These are phyloP conservation scores for Termitomyces sp. DNA, from an alignment of 768 basidiomycete genomes.

Conservation along the genomic window DNA sequence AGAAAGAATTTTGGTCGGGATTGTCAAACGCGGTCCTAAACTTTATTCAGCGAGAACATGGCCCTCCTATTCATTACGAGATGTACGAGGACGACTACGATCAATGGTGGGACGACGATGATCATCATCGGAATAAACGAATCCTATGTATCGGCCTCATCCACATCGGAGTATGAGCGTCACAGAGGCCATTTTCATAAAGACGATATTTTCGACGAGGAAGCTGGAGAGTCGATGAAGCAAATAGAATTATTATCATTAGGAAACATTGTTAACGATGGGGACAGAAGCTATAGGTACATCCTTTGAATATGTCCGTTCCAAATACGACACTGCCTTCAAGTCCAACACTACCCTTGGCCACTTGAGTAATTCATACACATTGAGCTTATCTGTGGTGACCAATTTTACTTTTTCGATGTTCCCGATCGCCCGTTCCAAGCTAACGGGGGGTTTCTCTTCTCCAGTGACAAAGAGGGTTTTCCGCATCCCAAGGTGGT, in stretches of 20 bases:
- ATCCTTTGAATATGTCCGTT: conserved; percentile 52
- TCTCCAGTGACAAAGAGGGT: conserved; percentile 75
- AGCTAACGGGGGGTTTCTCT: conserved; percentile 41
- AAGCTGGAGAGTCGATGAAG: not conserved
- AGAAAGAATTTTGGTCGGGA: not conserved
- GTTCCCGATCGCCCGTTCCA: conserved; percentile 64
- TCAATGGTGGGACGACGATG: no score
- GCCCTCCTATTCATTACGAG: not conserved
- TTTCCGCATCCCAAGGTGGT: conserved; percentile 59
- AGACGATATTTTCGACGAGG: not conserved
- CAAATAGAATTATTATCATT: not conserved
- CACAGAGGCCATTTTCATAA: no score
- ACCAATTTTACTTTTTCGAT: conserved; percentile 62
- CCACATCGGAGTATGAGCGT: no score
- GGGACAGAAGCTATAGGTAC: conserved; percentile 18
- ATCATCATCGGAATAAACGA: no score
- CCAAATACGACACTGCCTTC: conserved; percentile 75
- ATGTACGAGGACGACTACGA: not conserved
- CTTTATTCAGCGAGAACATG: not conserved
- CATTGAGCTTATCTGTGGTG: conserved; percentile 59
- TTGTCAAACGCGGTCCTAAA: not conserved
- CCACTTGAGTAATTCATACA: conserved; percentile 85
- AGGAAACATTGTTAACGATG: not conserved
- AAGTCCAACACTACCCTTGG: conserved; percentile 76
- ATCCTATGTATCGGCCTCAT: no score